These are phyloP conservation scores for Plasmodium falciparum DNA, from an alignment of 169 alveolate species.

Conservation along the genomic window DNA sequence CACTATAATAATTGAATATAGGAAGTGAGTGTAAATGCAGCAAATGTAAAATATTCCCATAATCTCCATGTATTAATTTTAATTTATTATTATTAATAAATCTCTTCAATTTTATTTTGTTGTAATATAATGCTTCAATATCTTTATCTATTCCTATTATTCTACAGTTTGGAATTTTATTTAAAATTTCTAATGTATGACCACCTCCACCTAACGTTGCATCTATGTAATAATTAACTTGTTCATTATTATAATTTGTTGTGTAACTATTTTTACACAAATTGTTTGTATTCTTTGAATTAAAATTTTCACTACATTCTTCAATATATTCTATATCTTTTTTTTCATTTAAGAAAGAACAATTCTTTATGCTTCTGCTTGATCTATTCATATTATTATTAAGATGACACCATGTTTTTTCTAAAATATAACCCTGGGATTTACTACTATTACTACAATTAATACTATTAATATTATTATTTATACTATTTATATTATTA, in stretches of 20 bases:
- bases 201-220: conserved; percentile 88
- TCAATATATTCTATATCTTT: neutral
- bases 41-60: conserved; percentile 74
- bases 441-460: no score
- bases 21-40: conserved; percentile 80
- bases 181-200: conserved; percentile 81
- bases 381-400: neutral
- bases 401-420: neutral
- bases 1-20: conserved; percentile 78
- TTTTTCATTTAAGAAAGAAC: neutral
- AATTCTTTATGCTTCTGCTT: neutral
- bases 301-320: neutral
- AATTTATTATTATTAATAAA: conserved; percentile 74
- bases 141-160: conserved; percentile 85
- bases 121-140: conserved; percentile 83
- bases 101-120: conserved; percentile 43
- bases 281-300: neutral
- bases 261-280: neutral
- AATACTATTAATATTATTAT: no score
- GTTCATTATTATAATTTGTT: neutral
- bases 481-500: no score
- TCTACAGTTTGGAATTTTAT: conserved; percentile 51
- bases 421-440: neutral
- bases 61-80: conserved; percentile 79
- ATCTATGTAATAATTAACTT: conserved; percentile 76